These are phyloP conservation scores for Tuber umbilicatum DNA, from an alignment of 495 filamentous ascomycete genomes.

Conservation along the genomic window DNA sequence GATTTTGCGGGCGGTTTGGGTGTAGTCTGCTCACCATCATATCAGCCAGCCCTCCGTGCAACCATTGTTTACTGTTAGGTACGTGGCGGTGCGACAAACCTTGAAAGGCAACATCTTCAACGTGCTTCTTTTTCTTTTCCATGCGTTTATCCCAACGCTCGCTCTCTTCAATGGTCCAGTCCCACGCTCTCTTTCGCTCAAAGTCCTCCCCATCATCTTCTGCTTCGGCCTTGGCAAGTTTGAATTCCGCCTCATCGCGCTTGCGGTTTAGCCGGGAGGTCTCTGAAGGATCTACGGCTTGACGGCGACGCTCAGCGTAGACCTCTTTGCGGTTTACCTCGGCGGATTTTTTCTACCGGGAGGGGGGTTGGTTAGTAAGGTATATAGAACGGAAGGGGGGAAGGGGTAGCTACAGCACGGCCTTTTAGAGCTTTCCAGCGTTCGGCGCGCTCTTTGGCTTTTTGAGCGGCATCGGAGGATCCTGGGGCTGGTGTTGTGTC, in stretches of 20 bases:
- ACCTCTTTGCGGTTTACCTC: slow-evolving; percentile 78
- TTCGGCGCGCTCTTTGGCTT: slow-evolving; percentile 54
- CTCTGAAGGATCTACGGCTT: slow-evolving; percentile 66
- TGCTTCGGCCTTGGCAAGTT: slow-evolving; percentile 84
- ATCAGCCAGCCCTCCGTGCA: slow-evolving; percentile 5
- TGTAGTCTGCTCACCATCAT: slow-evolving; percentile 55
- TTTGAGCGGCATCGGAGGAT: slow-evolving; percentile 43
- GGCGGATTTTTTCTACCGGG: slow-evolving; percentile 58
- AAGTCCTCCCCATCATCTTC: slow-evolving; percentile 84
- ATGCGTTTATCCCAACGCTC: slow-evolving; percentile 88
- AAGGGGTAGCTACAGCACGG: slow-evolving; percentile 53
- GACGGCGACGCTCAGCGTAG: slow-evolving; percentile 70
- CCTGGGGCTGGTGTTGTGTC: slow-evolving; percentile 12
- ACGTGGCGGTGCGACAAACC: slow-evolving; percentile 13
- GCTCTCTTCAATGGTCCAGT: slow-evolving; percentile 91
- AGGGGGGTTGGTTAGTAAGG: slow-evolving; percentile 28
- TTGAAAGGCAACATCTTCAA: slow-evolving; percentile 80
- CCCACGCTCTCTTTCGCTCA: slow-evolving; percentile 95
- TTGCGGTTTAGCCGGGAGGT: slow-evolving; percentile 68
- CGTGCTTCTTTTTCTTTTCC: slow-evolving; percentile 74
- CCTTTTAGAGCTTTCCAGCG: slow-evolving; percentile 81
- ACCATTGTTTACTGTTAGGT: background rate
- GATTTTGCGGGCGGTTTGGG: slow-evolving; percentile 75
- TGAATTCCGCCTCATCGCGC: slow-evolving; percentile 79
- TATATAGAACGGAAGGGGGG: background rate